Evolutionary conservation across 768 basidiomycete genomes (phyloP).

Genomic region (Chalciporus pseudorubinellus): DNA sequence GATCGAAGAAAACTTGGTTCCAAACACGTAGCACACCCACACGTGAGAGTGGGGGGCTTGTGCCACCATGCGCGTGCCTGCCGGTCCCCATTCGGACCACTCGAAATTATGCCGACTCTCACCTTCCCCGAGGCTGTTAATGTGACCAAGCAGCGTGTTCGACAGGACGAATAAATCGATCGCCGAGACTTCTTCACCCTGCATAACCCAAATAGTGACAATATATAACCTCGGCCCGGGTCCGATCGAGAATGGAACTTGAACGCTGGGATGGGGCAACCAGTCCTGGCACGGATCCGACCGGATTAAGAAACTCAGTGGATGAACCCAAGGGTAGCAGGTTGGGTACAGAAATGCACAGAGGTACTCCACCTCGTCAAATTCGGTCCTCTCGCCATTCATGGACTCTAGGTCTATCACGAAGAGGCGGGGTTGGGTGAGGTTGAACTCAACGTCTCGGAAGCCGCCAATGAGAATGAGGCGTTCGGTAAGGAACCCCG

Average conservation of each 20-base stretch:
- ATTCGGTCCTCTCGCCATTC: slow-evolving; percentile 24
- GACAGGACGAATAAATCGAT: slow-evolving; percentile 46
- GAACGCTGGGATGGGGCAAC: slow-evolving; percentile 32
- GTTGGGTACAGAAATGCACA: slow-evolving; percentile 44
- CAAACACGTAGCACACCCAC: slow-evolving; percentile 64
- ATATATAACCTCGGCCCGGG: slow-evolving; percentile 44
- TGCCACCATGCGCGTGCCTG: slow-evolving; percentile 42
- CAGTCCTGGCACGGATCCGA: slow-evolving; percentile 54
- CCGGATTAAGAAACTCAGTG: slow-evolving; percentile 42
- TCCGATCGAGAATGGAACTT: slow-evolving; percentile 49
- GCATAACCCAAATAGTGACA: slow-evolving; percentile 42
- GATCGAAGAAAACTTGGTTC: slow-evolving; percentile 42
- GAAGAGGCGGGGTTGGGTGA: slow-evolving; percentile 29
- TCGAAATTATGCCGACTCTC: slow-evolving; percentile 24
- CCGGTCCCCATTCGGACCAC: slow-evolving; percentile 56
- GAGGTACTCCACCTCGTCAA: slow-evolving; percentile 33
- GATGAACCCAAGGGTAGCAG: slow-evolving; percentile 26
- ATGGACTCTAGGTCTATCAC: slow-evolving; percentile 42
- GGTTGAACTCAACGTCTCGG: slow-evolving; percentile 17
- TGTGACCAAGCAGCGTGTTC: slow-evolving; percentile 31
- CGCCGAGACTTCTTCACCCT: slow-evolving; percentile 24
- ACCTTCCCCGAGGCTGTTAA: slow-evolving; percentile 18
- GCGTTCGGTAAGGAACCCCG: slow-evolving; percentile 42
- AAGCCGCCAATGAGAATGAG: slow-evolving; percentile 38
- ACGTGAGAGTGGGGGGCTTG: slow-evolving; percentile 36